Evolutionary conservation across 805 yeast species (phyloP).

Genomic region (Yarrowia phangngaensis): DNA sequence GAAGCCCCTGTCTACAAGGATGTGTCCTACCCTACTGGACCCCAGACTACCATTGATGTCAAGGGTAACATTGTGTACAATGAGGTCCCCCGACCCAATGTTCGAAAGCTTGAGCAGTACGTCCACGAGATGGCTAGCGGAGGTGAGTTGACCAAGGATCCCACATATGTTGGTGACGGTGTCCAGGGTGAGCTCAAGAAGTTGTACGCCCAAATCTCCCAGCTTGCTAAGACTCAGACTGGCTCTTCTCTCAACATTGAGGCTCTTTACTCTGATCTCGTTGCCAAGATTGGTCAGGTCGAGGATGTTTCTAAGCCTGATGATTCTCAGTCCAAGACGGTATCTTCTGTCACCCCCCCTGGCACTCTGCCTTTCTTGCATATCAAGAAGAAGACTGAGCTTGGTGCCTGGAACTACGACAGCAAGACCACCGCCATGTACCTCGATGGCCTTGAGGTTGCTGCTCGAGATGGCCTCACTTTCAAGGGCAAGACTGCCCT

Average conservation of each 20-base stretch:
- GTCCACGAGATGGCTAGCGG: conserved; percentile 96
- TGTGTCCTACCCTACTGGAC: conserved; percentile 90
- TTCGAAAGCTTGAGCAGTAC: conserved; percentile 91
- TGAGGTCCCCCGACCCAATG: conserved; percentile 84
- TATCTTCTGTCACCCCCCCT: conserved; percentile 32
- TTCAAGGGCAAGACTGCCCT: conserved; percentile 84
- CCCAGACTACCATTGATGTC: conserved; percentile 80
- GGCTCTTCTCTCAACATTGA: conserved; percentile 50
- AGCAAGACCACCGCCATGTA: conserved; percentile 68
- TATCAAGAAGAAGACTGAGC: conserved; percentile 69
- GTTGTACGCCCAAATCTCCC: conserved; percentile 69
- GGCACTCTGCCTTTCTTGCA: conserved; percentile 89
- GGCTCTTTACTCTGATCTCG: conserved; percentile 36
- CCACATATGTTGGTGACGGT: conserved; percentile 45
- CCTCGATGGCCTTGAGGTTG: conserved; percentile 86
- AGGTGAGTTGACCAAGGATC: conserved; percentile 73
- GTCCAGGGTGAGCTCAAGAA: conserved; percentile 80
- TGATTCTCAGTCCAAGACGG: conserved; percentile 42
- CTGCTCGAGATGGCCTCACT: conserved; percentile 91
- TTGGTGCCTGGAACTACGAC: conserved; percentile 77
- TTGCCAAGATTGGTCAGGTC: conserved; percentile 40
- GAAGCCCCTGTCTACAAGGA: conserved; percentile 92
- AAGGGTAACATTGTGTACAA: conserved; percentile 83
- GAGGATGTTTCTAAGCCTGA: conserved; percentile 49
- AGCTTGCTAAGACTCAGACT: conserved; percentile 55